phyloP scores from a whole-genome alignment of 495 filamentous ascomycete genomes.

The Chaetomidium leptoderma region DNA sequence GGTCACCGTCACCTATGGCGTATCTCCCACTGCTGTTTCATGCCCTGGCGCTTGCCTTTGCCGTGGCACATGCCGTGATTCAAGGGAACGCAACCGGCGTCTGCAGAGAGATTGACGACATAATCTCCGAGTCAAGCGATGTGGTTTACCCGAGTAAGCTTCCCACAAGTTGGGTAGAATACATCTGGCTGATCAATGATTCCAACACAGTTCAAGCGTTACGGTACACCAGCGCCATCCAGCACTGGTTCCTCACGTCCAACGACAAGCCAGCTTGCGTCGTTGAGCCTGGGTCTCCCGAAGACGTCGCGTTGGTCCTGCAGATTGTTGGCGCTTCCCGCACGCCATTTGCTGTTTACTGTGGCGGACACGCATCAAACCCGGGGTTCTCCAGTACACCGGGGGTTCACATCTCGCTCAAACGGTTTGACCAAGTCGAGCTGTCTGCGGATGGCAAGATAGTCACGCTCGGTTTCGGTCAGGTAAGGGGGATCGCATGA shows the following conservation, averaged over 20 bases:
- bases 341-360: constrained; percentile 42
- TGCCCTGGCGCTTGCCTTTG: not conserved
- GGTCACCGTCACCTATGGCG: too few species aligned
- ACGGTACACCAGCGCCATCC: not conserved
- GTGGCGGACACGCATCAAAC: constrained; percentile 41
- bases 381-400: constrained; percentile 29
- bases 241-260: constrained; percentile 29
- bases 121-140: not conserved
- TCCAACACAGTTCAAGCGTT: constrained; percentile 9
- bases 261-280: constrained; percentile 21
- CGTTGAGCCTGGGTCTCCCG: constrained; percentile 10
- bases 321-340: constrained; percentile 17
- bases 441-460: constrained; percentile 36
- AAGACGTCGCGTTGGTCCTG: constrained; percentile 25
- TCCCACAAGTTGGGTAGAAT: too few species aligned
- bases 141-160: not conserved
- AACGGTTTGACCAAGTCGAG: constrained; percentile 25
- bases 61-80: not conserved
- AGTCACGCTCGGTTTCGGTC: constrained; percentile 41
- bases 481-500: too few species aligned
- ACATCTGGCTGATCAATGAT: too few species aligned
- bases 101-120: not conserved
- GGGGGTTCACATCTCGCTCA: constrained; percentile 33
- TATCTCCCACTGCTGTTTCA: not conserved
- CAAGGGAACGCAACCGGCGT: too few species aligned